Evolutionary conservation across 345 rosid species (phyloP).

Genomic region (Moringa oleifera): DNA sequence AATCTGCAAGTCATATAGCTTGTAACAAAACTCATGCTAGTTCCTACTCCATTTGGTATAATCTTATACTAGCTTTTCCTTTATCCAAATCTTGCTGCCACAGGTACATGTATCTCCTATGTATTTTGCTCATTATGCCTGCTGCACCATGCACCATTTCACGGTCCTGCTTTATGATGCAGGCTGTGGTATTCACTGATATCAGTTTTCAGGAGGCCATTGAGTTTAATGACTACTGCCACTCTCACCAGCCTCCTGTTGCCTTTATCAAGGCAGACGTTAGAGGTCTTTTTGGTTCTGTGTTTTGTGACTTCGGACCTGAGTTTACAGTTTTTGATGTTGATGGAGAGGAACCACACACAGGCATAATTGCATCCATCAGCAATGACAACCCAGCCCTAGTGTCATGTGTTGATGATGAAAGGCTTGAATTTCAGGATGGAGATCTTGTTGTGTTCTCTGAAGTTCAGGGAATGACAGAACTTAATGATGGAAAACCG

Average conservation of each 20-base stretch:
- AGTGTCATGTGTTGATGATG: conserved; percentile 63
- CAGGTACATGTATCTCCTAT: no score
- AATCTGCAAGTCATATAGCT: background rate
- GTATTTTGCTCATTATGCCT: background rate
- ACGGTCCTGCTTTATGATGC: conserved; percentile 17
- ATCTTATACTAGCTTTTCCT: conserved; percentile 2
- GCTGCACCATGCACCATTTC: background rate
- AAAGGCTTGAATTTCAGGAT: conserved; percentile 66
- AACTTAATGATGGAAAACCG: conserved; percentile 80
- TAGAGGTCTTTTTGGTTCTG: conserved; percentile 65
- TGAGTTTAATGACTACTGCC: conserved; percentile 59
- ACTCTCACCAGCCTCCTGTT: conserved; percentile 59
- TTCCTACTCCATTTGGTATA: background rate
- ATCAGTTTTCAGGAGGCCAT: conserved; percentile 54
- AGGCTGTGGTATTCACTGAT: conserved; percentile 92
- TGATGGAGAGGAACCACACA: conserved; percentile 67
- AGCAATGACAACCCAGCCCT: conserved; percentile 56
- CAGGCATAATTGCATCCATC: conserved; percentile 65
- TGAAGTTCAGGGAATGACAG: conserved; percentile 61
- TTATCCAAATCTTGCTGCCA: background rate
- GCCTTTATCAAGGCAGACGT: conserved; percentile 70
- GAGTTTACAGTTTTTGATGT: conserved; percentile 63
- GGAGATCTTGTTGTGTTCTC: conserved; percentile 67
- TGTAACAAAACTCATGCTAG: background rate
- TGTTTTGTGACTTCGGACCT: conserved; percentile 73